Evolutionary conservation across 768 basidiomycete species (phyloP).

Genomic region (Pholiota molesta): DNA sequence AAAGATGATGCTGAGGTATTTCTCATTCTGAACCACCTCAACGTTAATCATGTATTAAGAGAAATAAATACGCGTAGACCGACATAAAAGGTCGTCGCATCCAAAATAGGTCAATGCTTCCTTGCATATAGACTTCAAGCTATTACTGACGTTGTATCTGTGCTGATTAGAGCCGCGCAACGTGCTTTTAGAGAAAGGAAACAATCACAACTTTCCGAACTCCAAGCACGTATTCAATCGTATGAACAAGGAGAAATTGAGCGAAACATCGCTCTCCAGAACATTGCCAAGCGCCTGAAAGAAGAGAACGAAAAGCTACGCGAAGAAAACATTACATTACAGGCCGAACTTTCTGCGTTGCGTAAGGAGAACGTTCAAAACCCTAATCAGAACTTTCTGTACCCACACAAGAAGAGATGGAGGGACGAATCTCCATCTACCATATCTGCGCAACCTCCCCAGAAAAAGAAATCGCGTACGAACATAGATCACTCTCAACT

Average conservation of each 20-base stretch:
- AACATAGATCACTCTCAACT: slow-evolving; percentile 26
- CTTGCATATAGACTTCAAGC: not conserved
- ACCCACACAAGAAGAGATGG: slow-evolving; percentile 58
- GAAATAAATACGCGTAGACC: slow-evolving; percentile 26
- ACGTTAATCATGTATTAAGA: not conserved
- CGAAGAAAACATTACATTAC: slow-evolving; percentile 65
- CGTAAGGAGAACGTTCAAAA: slow-evolving; percentile 32
- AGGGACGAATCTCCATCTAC: slow-evolving; percentile 50
- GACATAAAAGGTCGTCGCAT: slow-evolving; percentile 70
- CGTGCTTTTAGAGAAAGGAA: slow-evolving; percentile 90
- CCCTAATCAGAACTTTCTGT: slow-evolving; percentile 11
- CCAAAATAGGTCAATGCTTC: slow-evolving; percentile 64
- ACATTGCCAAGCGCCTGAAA: slow-evolving; percentile 80
- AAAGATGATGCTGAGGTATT: slow-evolving; percentile 56
- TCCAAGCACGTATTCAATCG: slow-evolving; percentile 81
- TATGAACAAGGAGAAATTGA: slow-evolving; percentile 93
- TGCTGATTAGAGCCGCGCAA: slow-evolving; percentile 69
- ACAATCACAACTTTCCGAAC: slow-evolving; percentile 84
- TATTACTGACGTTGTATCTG: slow-evolving; percentile 7
- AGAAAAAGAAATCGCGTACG: slow-evolving; percentile 30
- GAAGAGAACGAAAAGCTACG: slow-evolving; percentile 82
- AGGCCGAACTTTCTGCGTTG: slow-evolving; percentile 47
- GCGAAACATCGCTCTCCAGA: slow-evolving; percentile 82
- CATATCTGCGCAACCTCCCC: slow-evolving; percentile 9
- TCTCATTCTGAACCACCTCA: slow-evolving; percentile 6